Evolutionary conservation across 2,329 filamentous ascomycete genomes (phyloP).

Genomic region (Penicillium sp.): DNA sequence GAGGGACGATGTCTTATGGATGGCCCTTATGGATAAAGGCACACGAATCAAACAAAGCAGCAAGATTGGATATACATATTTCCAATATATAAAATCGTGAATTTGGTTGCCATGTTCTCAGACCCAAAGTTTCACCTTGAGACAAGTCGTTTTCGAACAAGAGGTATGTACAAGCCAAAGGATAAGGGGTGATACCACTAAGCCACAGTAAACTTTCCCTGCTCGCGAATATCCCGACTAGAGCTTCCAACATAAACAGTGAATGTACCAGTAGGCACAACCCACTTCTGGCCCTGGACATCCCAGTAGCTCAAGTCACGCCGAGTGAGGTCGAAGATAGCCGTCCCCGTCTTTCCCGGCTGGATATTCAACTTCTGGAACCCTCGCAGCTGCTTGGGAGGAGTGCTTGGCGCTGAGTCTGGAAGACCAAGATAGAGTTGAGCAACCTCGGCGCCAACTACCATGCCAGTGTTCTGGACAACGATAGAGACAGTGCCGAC

Average conservation of each 20-base stretch:
- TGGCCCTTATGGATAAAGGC: not conserved
- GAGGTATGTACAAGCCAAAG: not conserved
- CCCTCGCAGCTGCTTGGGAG: conserved; percentile 45
- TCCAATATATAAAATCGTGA: not conserved
- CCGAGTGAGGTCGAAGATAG: conserved; percentile 47
- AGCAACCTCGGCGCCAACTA: conserved; percentile 50
- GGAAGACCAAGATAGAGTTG: conserved; percentile 57
- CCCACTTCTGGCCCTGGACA: conserved; percentile 33
- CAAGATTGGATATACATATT: not conserved
- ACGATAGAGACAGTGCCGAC: conserved; percentile 49
- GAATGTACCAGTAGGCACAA: conserved; percentile 24
- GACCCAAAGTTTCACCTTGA: not conserved
- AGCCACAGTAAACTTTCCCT: conserved; percentile 6
- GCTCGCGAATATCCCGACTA: conserved; percentile 18
- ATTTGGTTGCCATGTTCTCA: not conserved
- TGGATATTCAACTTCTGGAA: conserved; percentile 52
- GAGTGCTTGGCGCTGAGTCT: conserved; percentile 20
- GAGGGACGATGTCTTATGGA: not conserved
- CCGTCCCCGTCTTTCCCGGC: conserved; percentile 38
- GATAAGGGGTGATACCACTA: not conserved
- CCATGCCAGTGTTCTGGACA: conserved; percentile 51
- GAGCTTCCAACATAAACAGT: conserved; percentile 24
- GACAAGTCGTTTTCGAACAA: not conserved
- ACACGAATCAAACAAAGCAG: not conserved
- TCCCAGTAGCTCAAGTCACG: conserved; percentile 40